Evolutionary conservation across 1,284 basidiomycete species (phyloP), one percentile per base, ranked within the genome.

Genomic region (Exobasidium cylindrosporum): DNA sequence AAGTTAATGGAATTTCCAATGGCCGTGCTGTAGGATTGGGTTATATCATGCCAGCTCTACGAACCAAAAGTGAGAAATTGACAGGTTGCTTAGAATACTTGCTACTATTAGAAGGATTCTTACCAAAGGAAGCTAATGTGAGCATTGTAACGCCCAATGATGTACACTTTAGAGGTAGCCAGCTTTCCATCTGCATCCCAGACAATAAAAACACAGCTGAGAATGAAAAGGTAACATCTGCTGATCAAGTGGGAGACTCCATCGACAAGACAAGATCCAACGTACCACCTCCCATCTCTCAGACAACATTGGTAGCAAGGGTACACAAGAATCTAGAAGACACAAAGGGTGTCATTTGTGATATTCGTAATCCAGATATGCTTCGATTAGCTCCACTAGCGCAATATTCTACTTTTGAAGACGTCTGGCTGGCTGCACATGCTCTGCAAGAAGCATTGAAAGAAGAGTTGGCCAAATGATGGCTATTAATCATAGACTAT

Each of bases 321-420:
- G 72, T 70, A 13, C 73, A 75, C 49, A 54, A 55, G 40, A 50
- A 67, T 4, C 65, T 71, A 1, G 72, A 77, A 57, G 67, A 69
- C 60, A 55, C 66, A 53, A 55, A 59, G 13, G 73, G 75, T 1
- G 59, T 78, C 29, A 66, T 78, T 21, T 68, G 65, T 4, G 76
- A 78, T 55, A 69, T 77, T 24, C 58, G 76, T 21, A 62, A 68
- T 47, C 76, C 76, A 0, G 76, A 78, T 49, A 71, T 78, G 62
- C 55, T 78, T 11, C 61, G 76, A 3, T 32, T 78, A 14, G 76
- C 75, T n/a, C 76, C 76, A 3, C 53, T 77, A 40, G 73, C 76
- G 14, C 75, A 76, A 57, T 78, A 67, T 56, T 66, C 63, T 31
- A 70, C 69, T 4, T 78, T 67, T 44, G 57, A 43, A 11, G 76